phyloP scores from a whole-genome alignment of 2,329 filamentous ascomycete genomes.

The Cordyceps militaris region DNA sequence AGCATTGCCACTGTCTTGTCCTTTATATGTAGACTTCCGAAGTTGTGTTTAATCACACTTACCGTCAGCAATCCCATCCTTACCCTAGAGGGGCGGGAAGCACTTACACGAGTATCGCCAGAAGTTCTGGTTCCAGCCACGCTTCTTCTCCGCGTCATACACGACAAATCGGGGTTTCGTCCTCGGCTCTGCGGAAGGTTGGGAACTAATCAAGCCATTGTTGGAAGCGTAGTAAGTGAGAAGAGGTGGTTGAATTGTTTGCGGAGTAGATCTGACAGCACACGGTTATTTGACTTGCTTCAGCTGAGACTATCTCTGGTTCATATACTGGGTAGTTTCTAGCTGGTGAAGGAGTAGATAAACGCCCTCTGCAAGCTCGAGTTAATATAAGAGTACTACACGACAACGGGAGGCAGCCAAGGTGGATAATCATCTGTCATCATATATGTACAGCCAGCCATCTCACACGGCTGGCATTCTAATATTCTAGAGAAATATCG shows the following conservation, averaged over 20 bases:
- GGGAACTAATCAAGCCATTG: no score
- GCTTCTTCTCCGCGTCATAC: not conserved
- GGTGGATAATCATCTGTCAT: constrained; percentile 6
- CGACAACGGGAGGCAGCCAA: not conserved
- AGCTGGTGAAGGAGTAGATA: no score
- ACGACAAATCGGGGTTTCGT: not conserved
- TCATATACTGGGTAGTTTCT: no score
- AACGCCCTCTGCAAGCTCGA: no score
- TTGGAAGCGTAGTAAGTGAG: no score
- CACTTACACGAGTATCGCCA: not conserved
- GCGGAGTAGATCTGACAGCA: no score
- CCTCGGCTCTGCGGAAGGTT: not conserved
- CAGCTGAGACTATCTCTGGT: no score
- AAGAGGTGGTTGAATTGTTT: not conserved
- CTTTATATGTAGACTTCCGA: not conserved
- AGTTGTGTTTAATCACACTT: not conserved
- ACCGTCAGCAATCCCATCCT: not conserved
- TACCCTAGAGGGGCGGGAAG: no score
- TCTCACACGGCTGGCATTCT: not conserved
- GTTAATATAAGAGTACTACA: not conserved
- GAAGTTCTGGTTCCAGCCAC: not conserved
- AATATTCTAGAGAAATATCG: constrained; percentile 10
- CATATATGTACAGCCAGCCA: constrained; percentile 6
- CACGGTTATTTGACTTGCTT: no score
- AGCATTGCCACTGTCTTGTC: not conserved